Evolutionary conservation across 2,329 filamentous ascomycete genomes (phyloP).

Genomic region (Xylaria sp.): DNA sequence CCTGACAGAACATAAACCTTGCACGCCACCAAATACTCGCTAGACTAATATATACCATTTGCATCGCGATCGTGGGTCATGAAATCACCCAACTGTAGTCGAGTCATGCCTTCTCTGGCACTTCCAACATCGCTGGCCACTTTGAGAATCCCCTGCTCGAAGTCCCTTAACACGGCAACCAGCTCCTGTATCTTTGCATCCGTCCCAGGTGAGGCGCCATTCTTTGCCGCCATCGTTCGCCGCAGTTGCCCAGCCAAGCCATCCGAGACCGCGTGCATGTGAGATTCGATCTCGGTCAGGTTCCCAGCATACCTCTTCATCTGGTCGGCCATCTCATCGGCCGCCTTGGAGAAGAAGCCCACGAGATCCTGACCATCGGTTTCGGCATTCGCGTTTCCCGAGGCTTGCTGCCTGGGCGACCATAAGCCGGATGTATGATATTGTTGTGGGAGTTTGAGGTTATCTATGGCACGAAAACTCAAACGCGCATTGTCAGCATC

Average conservation of each 20-base stretch:
- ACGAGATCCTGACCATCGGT: conserved; percentile 70
- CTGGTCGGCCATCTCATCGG: conserved; percentile 70
- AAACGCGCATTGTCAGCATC: conserved; percentile 57
- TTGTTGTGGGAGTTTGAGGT: conserved; percentile 60
- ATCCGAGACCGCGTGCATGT: conserved; percentile 71
- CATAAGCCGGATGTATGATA: conserved; percentile 61
- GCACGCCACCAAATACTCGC: conserved; percentile 23
- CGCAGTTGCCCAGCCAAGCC: conserved; percentile 70
- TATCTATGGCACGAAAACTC: conserved; percentile 60
- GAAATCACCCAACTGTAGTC: conserved; percentile 64
- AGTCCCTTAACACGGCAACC: conserved; percentile 70
- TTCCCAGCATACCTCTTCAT: conserved; percentile 68
- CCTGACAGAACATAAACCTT: conserved; percentile 34
- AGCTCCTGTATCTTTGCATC: conserved; percentile 64
- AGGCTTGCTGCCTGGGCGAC: conserved; percentile 53
- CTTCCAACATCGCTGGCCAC: conserved; percentile 70
- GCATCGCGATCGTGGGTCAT: conserved; percentile 49
- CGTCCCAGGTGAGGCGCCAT: conserved; percentile 51
- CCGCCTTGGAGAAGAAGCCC: conserved; percentile 70
- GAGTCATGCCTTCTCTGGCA: conserved; percentile 70
- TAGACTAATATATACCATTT: conserved; percentile 47
- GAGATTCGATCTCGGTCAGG: conserved; percentile 72
- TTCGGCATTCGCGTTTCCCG: conserved; percentile 57
- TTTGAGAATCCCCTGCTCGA: conserved; percentile 72
- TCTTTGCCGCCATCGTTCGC: conserved; percentile 59